Evolutionary conservation across 768 basidiomycete genomes (phyloP).

Genomic region (Leccinum broughii): DNA sequence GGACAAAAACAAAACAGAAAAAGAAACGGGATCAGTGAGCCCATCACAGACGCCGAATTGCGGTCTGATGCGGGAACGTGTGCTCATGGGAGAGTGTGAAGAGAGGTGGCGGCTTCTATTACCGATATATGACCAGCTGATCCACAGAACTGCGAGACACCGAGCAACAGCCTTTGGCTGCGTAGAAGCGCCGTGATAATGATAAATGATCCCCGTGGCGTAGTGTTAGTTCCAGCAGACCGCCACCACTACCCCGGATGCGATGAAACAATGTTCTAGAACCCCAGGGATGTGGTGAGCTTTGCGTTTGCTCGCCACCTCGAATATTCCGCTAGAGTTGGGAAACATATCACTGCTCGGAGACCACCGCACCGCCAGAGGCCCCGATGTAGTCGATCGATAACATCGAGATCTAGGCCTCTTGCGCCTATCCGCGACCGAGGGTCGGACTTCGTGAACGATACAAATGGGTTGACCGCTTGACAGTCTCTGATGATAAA

Average conservation of each 20-base stretch:
- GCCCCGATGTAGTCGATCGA: constrained; percentile 50
- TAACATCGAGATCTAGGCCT: constrained; percentile 43
- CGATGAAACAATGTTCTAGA: constrained; percentile 44
- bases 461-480: constrained; percentile 50
- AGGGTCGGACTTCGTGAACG: constrained; percentile 58
- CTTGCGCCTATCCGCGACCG: constrained; percentile 41
- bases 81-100: constrained; percentile 39
- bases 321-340: constrained; percentile 38
- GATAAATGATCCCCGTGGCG: constrained; percentile 30
- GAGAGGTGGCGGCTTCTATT: constrained; percentile 36
- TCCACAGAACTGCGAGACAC: constrained; percentile 1
- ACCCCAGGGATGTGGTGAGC: constrained; percentile 27
- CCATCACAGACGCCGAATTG: background rate
- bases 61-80: constrained; percentile 30
- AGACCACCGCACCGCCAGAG: constrained; percentile 19
- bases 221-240: constrained; percentile 33
- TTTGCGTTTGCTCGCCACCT: constrained; percentile 38
- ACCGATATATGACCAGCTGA: constrained; percentile 15
- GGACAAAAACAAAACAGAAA: background rate
- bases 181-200: constrained; percentile 4
- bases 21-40: background rate
- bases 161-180: constrained; percentile 13
- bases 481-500: constrained; percentile 22
- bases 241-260: constrained; percentile 36
- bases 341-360: constrained; percentile 32